phyloP scores from a whole-genome alignment of 2,329 filamentous ascomycete genomes.

The Xylaria polymorpha region DNA sequence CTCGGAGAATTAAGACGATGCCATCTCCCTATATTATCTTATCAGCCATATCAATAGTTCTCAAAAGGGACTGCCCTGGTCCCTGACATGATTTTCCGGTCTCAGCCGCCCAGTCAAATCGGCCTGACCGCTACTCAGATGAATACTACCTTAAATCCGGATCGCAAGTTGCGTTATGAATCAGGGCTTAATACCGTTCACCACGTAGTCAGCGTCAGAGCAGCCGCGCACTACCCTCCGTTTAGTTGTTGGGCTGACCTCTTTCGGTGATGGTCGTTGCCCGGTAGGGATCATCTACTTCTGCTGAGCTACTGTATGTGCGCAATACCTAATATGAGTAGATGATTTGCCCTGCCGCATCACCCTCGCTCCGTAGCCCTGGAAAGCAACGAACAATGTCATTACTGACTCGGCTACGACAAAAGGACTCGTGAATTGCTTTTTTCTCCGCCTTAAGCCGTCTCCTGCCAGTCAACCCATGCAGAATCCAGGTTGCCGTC shows the following conservation, averaged over 20 bases:
- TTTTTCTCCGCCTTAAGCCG: constrained; percentile 13
- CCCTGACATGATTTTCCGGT: constrained; percentile 13
- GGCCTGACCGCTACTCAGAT: constrained; percentile 25
- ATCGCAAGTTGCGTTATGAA: not conserved
- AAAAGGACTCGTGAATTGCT: constrained; percentile 23
- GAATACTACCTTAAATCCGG: not conserved
- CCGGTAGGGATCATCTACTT: constrained; percentile 9
- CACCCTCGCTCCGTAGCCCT: not conserved
- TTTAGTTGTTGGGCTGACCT: constrained; percentile 10
- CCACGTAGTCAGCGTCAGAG: not conserved
- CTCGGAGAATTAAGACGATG: constrained; percentile 11
- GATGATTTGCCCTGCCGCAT: no score
- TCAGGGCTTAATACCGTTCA: constrained; percentile 11
- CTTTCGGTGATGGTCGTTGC: not conserved
- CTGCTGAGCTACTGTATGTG: not conserved
- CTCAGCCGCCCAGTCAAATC: constrained; percentile 17
- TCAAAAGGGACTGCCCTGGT: not conserved
- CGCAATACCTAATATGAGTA: no score
- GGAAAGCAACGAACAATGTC: not conserved
- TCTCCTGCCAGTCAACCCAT: not conserved
- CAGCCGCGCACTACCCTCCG: not conserved
- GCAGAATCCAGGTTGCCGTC: not conserved
- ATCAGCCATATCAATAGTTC: not conserved
- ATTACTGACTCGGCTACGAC: constrained; percentile 21
- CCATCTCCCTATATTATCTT: not conserved